phyloP scores from a whole-genome alignment of 208 protist genomes.

The Wallacemonas sp. region DNA sequence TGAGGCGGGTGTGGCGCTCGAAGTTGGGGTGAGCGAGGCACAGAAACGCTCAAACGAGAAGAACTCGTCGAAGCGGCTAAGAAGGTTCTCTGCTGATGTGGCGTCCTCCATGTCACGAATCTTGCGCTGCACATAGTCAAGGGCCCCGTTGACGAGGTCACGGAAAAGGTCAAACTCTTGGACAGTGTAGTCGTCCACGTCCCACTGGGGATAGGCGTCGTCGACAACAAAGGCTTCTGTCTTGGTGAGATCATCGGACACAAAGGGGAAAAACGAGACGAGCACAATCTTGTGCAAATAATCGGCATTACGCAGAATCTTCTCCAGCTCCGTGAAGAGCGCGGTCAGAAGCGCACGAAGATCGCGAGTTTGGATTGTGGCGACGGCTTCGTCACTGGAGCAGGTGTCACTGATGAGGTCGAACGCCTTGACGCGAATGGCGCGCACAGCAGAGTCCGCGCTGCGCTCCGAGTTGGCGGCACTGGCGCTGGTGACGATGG shows the following conservation, averaged over 20 bases:
- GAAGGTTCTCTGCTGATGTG: neutral
- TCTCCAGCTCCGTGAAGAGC: conserved; percentile 79
- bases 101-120: conserved; percentile 12
- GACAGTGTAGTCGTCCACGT: conserved; percentile 33
- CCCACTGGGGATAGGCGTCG: conserved; percentile 42
- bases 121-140: conserved; percentile 15
- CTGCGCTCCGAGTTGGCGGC: conserved; percentile 20
- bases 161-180: conserved; percentile 27
- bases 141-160: conserved; percentile 17
- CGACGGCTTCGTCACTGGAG: conserved; percentile 75
- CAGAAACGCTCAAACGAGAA: conserved; percentile 2
- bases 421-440: conserved; percentile 53
- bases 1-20: neutral
- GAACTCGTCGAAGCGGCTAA: conserved; percentile 7
- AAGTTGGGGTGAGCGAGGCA: neutral
- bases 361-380: conserved; percentile 55
- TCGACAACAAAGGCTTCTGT: conserved; percentile 45
- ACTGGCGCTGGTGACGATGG: conserved; percentile 27
- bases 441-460: conserved; percentile 49
- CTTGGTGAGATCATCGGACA: conserved; percentile 47
- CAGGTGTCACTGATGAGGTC: conserved; percentile 55
- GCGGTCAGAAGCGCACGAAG: conserved; percentile 66
- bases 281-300: conserved; percentile 73
- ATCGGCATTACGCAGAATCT: conserved; percentile 79
- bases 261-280: conserved; percentile 71